phyloP scores from a whole-genome alignment of 2,329 filamentous ascomycete genomes.

The Aspergillaceae sp. region DNA sequence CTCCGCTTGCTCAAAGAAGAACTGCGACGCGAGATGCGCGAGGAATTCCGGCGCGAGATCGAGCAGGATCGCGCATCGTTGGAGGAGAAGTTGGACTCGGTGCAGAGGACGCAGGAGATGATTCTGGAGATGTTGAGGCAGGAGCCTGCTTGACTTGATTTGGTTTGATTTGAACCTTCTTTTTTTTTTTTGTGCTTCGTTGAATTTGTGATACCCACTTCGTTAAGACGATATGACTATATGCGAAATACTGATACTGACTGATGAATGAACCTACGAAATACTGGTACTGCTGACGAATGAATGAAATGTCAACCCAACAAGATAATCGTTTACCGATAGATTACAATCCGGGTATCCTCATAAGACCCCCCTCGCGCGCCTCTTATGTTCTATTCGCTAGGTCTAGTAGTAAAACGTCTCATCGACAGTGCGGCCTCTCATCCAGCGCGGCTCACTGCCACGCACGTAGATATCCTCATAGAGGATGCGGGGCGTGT shows the following conservation, averaged over 20 bases:
- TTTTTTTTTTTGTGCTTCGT: conserved; percentile 1
- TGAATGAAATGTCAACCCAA: neutral
- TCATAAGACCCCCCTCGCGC: neutral
- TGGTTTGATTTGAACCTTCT: conserved; percentile 1
- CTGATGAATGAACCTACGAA: too few species aligned
- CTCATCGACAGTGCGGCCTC: conserved; percentile 83
- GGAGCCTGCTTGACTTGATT: conserved; percentile 17
- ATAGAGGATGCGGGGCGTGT: conserved; percentile 73
- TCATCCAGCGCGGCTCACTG: conserved; percentile 77
- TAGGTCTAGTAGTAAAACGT: conserved; percentile 64
- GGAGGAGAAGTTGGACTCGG: conserved; percentile 28
- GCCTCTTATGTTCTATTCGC: neutral
- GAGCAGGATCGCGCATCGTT: conserved; percentile 24
- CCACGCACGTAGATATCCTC: conserved; percentile 95
- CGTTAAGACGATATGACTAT: too few species aligned
- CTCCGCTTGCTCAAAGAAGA: conserved; percentile 21
- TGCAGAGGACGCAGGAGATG: conserved; percentile 34
- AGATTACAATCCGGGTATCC: neutral
- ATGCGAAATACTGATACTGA: too few species aligned
- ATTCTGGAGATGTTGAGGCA: conserved; percentile 34
- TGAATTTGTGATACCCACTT: conserved; percentile 13
- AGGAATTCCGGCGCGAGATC: conserved; percentile 25
- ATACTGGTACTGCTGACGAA: neutral
- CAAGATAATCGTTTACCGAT: neutral
- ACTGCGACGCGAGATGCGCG: conserved; percentile 24